phyloP scores from a whole-genome alignment of 805 yeast genomes.

The Candida sithepensis region DNA sequence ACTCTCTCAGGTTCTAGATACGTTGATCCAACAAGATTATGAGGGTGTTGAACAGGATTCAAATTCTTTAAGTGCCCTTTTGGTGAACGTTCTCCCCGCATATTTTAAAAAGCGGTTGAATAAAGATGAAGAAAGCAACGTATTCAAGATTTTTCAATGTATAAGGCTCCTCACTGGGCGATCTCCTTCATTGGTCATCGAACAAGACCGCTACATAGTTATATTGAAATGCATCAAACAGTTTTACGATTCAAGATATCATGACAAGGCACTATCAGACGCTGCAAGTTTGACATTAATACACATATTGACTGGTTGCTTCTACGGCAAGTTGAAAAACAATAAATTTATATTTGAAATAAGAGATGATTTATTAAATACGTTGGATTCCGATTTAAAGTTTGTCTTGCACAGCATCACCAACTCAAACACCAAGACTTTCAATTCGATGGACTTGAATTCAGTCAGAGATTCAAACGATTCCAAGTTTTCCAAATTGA shows the following conservation, averaged over 20 bases:
- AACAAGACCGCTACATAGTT: slow-evolving; percentile 17
- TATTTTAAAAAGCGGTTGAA: slow-evolving; percentile 14
- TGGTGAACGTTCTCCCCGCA: slow-evolving; percentile 27
- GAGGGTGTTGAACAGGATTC: slow-evolving; percentile 25
- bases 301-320: slow-evolving; percentile 20
- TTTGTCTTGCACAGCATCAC: slow-evolving; percentile 25
- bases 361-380: slow-evolving; percentile 17
- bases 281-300: slow-evolving; percentile 21
- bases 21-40: slow-evolving; percentile 23
- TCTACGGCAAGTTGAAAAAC: slow-evolving; percentile 21
- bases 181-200: slow-evolving; percentile 24
- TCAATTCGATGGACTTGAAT: slow-evolving; percentile 14
- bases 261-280: slow-evolving; percentile 18
- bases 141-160: slow-evolving; percentile 28
- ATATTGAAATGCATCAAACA: slow-evolving; percentile 19
- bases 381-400: slow-evolving; percentile 20
- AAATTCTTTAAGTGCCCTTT: slow-evolving; percentile 28
- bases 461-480: slow-evolving; percentile 17
- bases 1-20: slow-evolving; percentile 26
- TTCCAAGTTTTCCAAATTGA: slow-evolving; percentile 22
- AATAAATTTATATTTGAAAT: slow-evolving; percentile 22
- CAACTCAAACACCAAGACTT: slow-evolving; percentile 11
- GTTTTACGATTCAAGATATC: slow-evolving; percentile 26
- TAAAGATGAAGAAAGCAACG: slow-evolving; percentile 17
- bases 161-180: slow-evolving; percentile 20